phyloP scores from a whole-genome alignment of 768 basidiomycete genomes.

The Boletus patriciae region DNA sequence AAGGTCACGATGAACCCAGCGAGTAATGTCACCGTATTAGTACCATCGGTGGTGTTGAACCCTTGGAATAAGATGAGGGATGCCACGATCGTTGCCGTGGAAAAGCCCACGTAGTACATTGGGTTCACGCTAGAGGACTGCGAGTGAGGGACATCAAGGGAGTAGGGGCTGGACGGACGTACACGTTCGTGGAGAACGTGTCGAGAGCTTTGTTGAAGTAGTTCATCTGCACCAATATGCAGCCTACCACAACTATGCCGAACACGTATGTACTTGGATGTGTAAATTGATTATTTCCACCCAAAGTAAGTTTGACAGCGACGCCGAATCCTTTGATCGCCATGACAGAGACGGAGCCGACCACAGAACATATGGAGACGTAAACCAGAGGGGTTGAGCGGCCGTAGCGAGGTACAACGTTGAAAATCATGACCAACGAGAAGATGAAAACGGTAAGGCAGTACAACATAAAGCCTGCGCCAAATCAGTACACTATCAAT shows the following conservation, averaged over 20 bases:
- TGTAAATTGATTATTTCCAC: constrained; percentile 92
- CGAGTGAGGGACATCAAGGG: not conserved
- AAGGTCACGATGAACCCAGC: constrained; percentile 92
- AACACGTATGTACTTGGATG: constrained; percentile 97
- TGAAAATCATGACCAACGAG: constrained; percentile 83
- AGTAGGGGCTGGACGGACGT: constrained; percentile 35
- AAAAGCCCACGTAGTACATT: constrained; percentile 97
- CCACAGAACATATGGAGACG: constrained; percentile 94
- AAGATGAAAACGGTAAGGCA: constrained; percentile 83
- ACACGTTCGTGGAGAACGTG: constrained; percentile 97
- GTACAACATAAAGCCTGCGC: constrained; percentile 84
- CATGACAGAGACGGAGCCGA: constrained; percentile 98
- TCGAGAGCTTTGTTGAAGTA: constrained; percentile 99
- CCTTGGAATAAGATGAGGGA: constrained; percentile 97
- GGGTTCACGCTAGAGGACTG: constrained; percentile 76
- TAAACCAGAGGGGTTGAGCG: constrained; percentile 88
- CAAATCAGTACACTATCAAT: constrained; percentile 8
- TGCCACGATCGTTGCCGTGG: constrained; percentile 87
- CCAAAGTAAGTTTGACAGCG: constrained; percentile 90
- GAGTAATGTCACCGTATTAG: constrained; percentile 83
- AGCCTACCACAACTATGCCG: constrained; percentile 73
- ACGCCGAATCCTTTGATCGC: constrained; percentile 98
- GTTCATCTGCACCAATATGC: constrained; percentile 92
- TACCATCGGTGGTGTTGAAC: constrained; percentile 83
- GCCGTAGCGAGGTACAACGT: constrained; percentile 81